Base-by-base conservation (phyloP, 2,329 filamentous ascomycete species). In the Cytospora schulzeri region DNA sequence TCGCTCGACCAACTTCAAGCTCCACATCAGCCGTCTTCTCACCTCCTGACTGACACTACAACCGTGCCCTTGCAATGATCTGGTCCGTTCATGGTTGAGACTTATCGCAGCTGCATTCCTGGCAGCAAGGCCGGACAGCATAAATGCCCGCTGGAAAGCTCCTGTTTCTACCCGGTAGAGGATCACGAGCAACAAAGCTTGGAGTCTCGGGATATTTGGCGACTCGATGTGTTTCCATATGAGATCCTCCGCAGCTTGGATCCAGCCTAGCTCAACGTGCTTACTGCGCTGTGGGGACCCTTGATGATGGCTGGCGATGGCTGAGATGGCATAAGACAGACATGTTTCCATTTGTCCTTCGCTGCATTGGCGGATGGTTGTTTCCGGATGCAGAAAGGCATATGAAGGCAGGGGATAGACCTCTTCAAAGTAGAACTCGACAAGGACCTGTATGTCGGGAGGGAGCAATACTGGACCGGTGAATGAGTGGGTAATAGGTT, bases 151-250 rank as follows among this genome's bases (percentile, higher is more conserved):
- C 60, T 78, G 76, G 29, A 80, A 81, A 14, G 71, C 74, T 50
- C 79, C 80, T 12, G 76, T 77, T 24, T 81, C 75, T 50, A 80
- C 78, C 48, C 77, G 76, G 61, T 80, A 79, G 66, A 79, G 78
- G 61, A 81, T 79, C 64, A 80, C 74, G 24, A 81, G 73, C 35
- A 81, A 72, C 14, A 81, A 73, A 12, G 80, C 78, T 67, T 81
- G 79, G 54, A 68, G 69, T 9, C 61, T 68, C 6, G 68, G 60
- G 24, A 73, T 67, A 2, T 68, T 68, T 2, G 71, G 70, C 9
- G 66, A 63, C 61, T 70, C 69, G 26, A 71, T 63, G n/a, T 69
- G 52, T 38, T 57, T 58, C 68, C 69, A 69, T 22, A 72, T 66
- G n/a, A 64, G 51, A 9, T 66, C 60, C 38, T 67, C 66, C 0